Conservation (phyloP, 2,329 filamentous ascomycete genomes). For the Cladosporium colombiae region DNA sequence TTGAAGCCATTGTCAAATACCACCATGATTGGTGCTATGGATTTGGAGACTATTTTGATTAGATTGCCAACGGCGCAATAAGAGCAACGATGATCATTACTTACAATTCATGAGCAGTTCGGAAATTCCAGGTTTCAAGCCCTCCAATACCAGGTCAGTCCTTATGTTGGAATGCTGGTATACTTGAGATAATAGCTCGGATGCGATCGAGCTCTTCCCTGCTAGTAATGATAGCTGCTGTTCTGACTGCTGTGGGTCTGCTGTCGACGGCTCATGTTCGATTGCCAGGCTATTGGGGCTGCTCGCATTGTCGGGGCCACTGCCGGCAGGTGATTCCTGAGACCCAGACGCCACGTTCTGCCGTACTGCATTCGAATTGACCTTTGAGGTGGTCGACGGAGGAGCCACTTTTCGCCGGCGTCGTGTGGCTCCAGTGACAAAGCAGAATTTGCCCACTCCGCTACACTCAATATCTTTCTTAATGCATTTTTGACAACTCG, state of each 20-base stretch:
- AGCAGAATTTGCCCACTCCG: constrained; percentile 1
- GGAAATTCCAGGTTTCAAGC: background rate
- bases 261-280: background rate
- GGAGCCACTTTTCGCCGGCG: background rate
- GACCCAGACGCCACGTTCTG: no score
- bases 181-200: background rate
- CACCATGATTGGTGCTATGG: background rate
- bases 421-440: background rate
- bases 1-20: background rate
- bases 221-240: background rate
- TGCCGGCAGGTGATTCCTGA: background rate
- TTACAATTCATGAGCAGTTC: background rate
- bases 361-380: background rate
- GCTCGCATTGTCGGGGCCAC: background rate
- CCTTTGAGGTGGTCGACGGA: background rate
- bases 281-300: background rate
- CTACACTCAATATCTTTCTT: background rate
- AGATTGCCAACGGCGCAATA: background rate
- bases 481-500: background rate
- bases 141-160: background rate
- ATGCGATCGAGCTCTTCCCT: background rate
- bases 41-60: background rate
- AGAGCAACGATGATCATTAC: background rate
- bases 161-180: background rate
- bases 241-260: background rate